Base-by-base conservation (phyloP, 2,329 filamentous ascomycete species). In the Cladosporium halotolerans region DNA sequence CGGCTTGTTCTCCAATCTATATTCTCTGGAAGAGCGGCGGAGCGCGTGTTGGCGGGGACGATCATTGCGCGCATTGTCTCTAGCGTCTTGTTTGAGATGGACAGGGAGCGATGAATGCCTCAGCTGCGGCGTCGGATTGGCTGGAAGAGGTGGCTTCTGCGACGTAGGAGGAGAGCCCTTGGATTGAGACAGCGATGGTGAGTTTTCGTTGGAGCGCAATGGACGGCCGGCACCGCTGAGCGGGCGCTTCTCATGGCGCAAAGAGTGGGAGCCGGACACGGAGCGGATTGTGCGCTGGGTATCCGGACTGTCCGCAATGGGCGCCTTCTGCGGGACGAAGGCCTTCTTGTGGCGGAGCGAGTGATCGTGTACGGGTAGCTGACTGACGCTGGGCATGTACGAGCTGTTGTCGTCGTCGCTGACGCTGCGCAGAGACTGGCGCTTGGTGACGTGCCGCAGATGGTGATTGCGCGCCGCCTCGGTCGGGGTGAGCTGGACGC, bases 201-300 rank as follows among this genome's bases (percentile, higher is more conserved):
- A 51, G 31, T n/a, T 31, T n/a, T 51, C 48, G 9, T 44, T 51
- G 4, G 48, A 51, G 10, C 44, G 40, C 18, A 51, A 23, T 14
- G 48, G 48, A 36, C 48, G 48, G 4, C 48, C 48, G 8, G 48
- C 32, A 14, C 48, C 48, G 9, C 43, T 45, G 19, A 53, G 50
- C 13, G 50, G 50, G 16, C 50, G 50, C 44, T 46, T 45, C 34
- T 53, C 50, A 16, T 53, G 50, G 18, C 50, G 50, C 42, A 53
- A 19, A 8, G 48, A 51, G 39, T 51, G 48, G 6, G 48, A 51
- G 13, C 48, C 48, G 3, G 48, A 51, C 18, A n/a, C 48, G 7
- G 48, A 51, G 40, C 48, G 48, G 13, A 33, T 23, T 3, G 14
- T 51, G 9, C 16, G 41, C 7, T 31, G 48, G 31, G 7, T 38